Evolutionary conservation across 192 early-diverging fungal species (phyloP), one percentile per base, ranked within the genome.

Genomic region (Entrophospora sp.): DNA sequence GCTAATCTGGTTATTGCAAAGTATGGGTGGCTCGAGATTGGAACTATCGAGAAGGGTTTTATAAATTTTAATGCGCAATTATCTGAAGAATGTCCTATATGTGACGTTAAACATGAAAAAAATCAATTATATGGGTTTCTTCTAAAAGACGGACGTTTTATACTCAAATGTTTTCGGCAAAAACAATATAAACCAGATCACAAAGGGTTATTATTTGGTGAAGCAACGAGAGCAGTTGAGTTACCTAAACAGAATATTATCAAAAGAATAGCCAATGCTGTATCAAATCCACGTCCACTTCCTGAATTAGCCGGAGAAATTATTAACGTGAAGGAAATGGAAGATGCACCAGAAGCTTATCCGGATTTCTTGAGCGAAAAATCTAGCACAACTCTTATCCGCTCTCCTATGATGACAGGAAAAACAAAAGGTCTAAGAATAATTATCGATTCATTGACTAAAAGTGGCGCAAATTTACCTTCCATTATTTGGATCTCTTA

Each of bases 121-220:
- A 36, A 59, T 59, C 36, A 59, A 25, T 30, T 59, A 20, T 59
- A 59, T 59, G 35, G 37, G 3, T 60, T 60, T 40, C 20, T 60
- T 60, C 20, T 13, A 40, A 38, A 27, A 9, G 40, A 60, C 16
- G 20, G 58, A 22, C 0, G 16, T 27, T 60, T 60, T 24, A 25
- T 60, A 60, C 58, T 60, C 22, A 60, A 27, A 4, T 57, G 55
- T 32, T 57, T 34, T 57, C 31, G 55, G 25, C 58, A 40, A 60
- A 42, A 60, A 60, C 58, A 60, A 42, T 60, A 60, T 25, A 60
- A 60, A n/a, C 58, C 38, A 24, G 20, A 60, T 8, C 36, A 60
- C 22, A 40, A 60, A 31, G 36, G 36, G n/a, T 8, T 60, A 18
- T 18, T 5, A 22, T 60, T 60, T 22, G 58, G 37, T 8, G 16